Percentiles rank a stretch among this genome's conserved stretches.
phyloP scores from a whole-genome alignment of 306 rosid genomes.

The Dryas drummondii region DNA sequence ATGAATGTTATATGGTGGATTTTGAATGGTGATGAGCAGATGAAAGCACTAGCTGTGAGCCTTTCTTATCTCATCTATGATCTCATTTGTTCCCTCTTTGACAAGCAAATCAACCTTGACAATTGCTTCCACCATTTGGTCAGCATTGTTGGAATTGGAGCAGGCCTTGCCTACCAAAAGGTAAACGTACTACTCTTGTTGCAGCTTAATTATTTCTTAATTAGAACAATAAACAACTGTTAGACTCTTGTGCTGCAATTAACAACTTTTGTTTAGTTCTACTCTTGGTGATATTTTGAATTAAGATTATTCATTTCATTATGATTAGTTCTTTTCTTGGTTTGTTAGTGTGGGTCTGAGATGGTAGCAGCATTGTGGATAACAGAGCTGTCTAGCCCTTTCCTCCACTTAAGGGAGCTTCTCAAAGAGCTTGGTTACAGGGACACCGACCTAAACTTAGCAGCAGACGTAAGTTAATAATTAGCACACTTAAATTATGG shows the following conservation, averaged over 20 bases:
- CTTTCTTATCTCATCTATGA: conserved; percentile 80
- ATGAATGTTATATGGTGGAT: neutral
- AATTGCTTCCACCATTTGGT: conserved; percentile 74
- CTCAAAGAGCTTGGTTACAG: conserved; percentile 80
- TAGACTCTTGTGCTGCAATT: too few relatives aligned
- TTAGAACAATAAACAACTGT: too few relatives aligned
- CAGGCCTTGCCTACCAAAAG: conserved; percentile 68
- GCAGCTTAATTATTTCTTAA: too few relatives aligned
- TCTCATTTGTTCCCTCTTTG: conserved; percentile 65
- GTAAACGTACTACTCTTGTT: conserved; percentile 29
- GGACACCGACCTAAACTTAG: conserved; percentile 66
- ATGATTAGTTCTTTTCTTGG: neutral
- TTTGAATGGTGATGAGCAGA: conserved; percentile 39
- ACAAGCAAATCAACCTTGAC: conserved; percentile 50
- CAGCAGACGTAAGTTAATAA: conserved; percentile 61
- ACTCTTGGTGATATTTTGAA: too few relatives aligned
- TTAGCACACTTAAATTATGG: too few relatives aligned
- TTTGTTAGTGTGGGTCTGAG: conserved; percentile 74
- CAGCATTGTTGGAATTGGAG: conserved; percentile 67
- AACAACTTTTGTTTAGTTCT: too few relatives aligned
- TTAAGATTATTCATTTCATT: too few relatives aligned
- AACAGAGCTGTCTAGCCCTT: conserved; percentile 89
- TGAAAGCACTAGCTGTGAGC: conserved; percentile 57
- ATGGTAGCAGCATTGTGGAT: conserved; percentile 71
- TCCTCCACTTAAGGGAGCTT: conserved; percentile 73